These are phyloP conservation scores for Thermothielavioides terrestris DNA, from an alignment of 495 filamentous ascomycete genomes.

Conservation along the genomic window DNA sequence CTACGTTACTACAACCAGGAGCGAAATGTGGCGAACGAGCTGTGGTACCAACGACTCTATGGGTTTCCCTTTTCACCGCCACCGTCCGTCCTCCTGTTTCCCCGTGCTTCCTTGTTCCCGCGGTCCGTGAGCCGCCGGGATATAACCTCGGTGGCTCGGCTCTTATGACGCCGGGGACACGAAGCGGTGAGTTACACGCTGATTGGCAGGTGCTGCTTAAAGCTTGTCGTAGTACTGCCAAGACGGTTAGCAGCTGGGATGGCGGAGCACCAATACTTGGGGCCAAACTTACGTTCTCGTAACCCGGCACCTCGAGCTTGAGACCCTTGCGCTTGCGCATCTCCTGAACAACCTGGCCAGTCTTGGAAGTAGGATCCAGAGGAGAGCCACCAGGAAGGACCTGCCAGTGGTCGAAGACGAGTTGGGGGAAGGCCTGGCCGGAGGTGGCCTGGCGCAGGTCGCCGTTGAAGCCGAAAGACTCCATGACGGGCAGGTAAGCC, in stretches of 20 bases:
- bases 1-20: slow-evolving; percentile 25
- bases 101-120: slow-evolving; percentile 3
- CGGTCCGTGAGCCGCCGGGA: slow-evolving; percentile 7
- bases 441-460: slow-evolving; percentile 90
- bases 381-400: slow-evolving; percentile 88
- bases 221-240: slow-evolving; percentile 97
- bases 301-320: slow-evolving; percentile 84
- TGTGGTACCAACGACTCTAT: slow-evolving; percentile 8
- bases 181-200: slow-evolving; percentile 32
- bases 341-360: slow-evolving; percentile 72
- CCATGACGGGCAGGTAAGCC: slow-evolving; percentile 98
- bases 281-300: slow-evolving; percentile 75
- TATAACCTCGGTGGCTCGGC: slow-evolving; percentile 8
- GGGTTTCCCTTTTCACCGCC: slow-evolving; percentile 15
- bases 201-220: slow-evolving; percentile 46
- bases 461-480: slow-evolving; percentile 99
- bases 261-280: not conserved
- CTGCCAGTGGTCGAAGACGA: slow-evolving; percentile 98
- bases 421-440: slow-evolving; percentile 98
- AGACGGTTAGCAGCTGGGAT: slow-evolving; percentile 44
- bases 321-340: slow-evolving; percentile 99
- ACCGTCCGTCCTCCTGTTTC: slow-evolving; percentile 8
- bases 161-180: slow-evolving; percentile 25
- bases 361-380: slow-evolving; percentile 76
- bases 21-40: slow-evolving; percentile 15